Evolutionary conservation across 352 stramenopile species (phyloP), one percentile per base, ranked within the genome.

Genomic region (Phytophthora tentaculata): DNA sequence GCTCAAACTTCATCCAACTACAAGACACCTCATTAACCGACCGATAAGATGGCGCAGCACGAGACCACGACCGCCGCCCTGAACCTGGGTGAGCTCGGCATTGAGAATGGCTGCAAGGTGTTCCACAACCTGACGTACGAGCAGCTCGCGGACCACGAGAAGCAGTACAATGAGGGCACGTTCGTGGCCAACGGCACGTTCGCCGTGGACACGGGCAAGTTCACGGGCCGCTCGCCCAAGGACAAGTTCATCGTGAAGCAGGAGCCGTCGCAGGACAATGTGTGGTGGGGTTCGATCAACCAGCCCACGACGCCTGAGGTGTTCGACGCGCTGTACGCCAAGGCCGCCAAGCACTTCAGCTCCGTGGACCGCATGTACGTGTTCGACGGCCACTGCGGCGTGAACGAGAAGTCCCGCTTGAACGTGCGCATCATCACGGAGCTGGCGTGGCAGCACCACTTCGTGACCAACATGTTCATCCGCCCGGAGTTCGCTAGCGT

Each of bases 211-310:
- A 99, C 97, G 51, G 97, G 97, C 69, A 99, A 99, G 77, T 99
- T 98, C 84, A 99, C 97, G n/a, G 97, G 97, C 66, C 94, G 97
- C 60, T 99, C 95, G 72, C 97, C 97, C 62, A 98, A 98, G 86
- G 97, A 99, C 86, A 99, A 99, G 81, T 99, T 94, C 81, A 96
- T 99, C 66, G 97, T 99, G 6, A 89, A 98, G 68, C 94, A 98
- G 75, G 76, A 69, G 61, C 89, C 88, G 44, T 96, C 84, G 45
- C 96, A 96, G 51, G 88, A 97, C 60, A 97, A 98, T 73, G 93
- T 99, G 51, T 98, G 98, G 86, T 99, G 97, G 96, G 96, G 96
- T 19, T 86, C 96, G 41, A 95, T 99, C 66, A 99, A 99, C 84
- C 91, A 98, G 68, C 85, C 93, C 48, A 98, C 97, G 39, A 94